phyloP scores from a whole-genome alignment of 2,329 filamentous ascomycete genomes.

The Fusarium compactum region DNA sequence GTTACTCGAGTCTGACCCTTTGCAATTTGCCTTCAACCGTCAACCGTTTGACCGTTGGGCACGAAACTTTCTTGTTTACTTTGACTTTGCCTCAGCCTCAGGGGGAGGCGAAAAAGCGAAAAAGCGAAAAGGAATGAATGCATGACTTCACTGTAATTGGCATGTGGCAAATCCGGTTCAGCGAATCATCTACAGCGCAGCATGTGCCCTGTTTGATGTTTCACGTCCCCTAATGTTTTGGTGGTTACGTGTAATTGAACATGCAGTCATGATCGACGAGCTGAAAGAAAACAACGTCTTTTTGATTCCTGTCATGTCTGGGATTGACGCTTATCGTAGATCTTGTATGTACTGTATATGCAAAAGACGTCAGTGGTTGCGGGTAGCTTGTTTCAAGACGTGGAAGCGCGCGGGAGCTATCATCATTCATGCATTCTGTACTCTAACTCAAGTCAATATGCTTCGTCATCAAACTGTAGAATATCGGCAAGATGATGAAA shows the following conservation, averaged over 20 bases:
- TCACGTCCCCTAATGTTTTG: conserved; percentile 22
- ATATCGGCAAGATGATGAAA: conserved; percentile 12
- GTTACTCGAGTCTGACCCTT: neutral
- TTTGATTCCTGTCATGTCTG: conserved; percentile 9
- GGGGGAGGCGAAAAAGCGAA: conserved; percentile 36
- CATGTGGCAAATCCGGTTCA: conserved; percentile 40
- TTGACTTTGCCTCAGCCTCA: conserved; percentile 6
- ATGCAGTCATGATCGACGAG: conserved; percentile 2
- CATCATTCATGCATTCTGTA: neutral
- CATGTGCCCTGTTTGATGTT: conserved; percentile 27
- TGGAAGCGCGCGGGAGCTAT: conserved; percentile 13
- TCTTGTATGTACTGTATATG: conserved; percentile 1
- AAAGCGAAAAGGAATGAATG: conserved; percentile 22
- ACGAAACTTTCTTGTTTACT: neutral
- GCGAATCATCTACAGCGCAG: conserved; percentile 22
- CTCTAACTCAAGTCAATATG: neutral
- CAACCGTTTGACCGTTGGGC: neutral
- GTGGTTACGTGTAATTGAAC: conserved; percentile 9
- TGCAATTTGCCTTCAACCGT: conserved; percentile 13
- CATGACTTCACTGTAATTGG: conserved; percentile 39
- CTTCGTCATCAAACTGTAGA: conserved; percentile 26
- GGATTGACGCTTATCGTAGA: conserved; percentile 27
- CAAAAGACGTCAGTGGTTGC: conserved; percentile 33
- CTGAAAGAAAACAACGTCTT: neutral
- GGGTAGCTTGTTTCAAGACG: conserved; percentile 35